Base-by-base conservation (phyloP, 768 basidiomycete genomes). In the Boletus edulis region DNA sequence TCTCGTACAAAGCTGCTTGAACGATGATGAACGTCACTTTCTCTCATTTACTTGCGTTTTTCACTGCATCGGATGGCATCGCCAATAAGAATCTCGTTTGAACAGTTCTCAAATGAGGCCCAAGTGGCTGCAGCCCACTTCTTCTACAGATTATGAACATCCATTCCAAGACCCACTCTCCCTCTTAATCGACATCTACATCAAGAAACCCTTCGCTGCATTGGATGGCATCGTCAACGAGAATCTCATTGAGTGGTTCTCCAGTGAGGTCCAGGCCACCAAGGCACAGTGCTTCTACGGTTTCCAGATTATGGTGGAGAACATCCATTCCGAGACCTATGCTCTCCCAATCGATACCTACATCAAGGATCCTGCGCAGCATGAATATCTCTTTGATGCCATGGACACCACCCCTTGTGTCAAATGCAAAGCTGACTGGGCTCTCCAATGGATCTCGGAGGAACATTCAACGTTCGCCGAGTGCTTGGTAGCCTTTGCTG, bases 231-330 rank as follows among this genome's bases (percentile, higher is more conserved):
- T 97, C 55, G 93, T 97, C 61, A 96, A 97, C 71, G 94, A 97
- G 70, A 98, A 98, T 69, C 80, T 98, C 1, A 80, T 97, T 24
- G 93, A 96, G 70, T 88, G 94, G 8, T 97, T 98, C 73, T 91
- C 90, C 7, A 85, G 83, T 51, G 95, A 98, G 68, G 91, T 98
- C 5, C 94, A 97, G 68, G 81, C 79, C 2, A 89, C 93, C 3
- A 94, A 98, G 95, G 94, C 27, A 0, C 27, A 4, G 3, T 24
- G 22, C 22, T 24, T 22, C 75, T 98, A 97, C 65, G 94, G 94
- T 17, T 97, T 95, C 76, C 94, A 98, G 70, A 91, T 97, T 64
- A 97, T 97, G 94, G 97, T 96, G 85, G 95, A 97, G 65, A 98
- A 98, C 70, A 84, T 98, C 38, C 95, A 98, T 72, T 94, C 94